Evolutionary conservation across 345 rosid genomes (phyloP).

Genomic region (Brassica napus): Da-Ae NC_063440.1:19328501-19329000

Average conservation of each 20-base stretch:
- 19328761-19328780: not conserved
- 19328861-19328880: slow-evolving; percentile 87
- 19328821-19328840: not conserved
- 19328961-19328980: not conserved
- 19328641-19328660: slow-evolving; percentile 50
- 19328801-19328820: not conserved
- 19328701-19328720: not conserved
- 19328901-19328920: slow-evolving; percentile 75
- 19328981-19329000: not conserved
- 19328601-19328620: slow-evolving; percentile 61
- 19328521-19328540: slow-evolving; percentile 90
- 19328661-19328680: slow-evolving; percentile 60
- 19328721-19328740: not conserved
- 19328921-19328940: not conserved
- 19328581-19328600: not conserved
- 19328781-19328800: slow-evolving; percentile 4
- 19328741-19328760: not conserved
- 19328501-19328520: slow-evolving; percentile 91
- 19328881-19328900: slow-evolving; percentile 82
- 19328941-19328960: not conserved
- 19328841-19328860: slow-evolving; percentile 64
- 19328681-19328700: slow-evolving; percentile 6
- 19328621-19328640: slow-evolving; percentile 82
- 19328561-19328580: too few species aligned
- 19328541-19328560: too few species aligned